These are phyloP conservation scores for Sphagnum tenellum DNA, from an alignment of 225 moss, liverwort and hornwort species.

Conservation along the genomic window DNA sequence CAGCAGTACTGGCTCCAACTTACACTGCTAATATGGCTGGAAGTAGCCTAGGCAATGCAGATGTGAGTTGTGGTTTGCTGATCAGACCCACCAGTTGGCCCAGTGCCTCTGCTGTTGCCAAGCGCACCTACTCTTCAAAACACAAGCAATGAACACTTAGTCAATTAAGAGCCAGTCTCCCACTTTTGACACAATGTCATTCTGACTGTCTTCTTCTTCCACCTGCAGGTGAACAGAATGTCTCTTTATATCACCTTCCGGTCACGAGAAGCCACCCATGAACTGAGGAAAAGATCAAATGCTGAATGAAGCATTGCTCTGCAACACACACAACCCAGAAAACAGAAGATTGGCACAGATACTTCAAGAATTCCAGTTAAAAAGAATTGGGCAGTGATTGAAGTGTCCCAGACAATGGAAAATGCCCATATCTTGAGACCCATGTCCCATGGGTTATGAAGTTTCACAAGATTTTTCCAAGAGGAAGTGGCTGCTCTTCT, in stretches of 20 bases:
- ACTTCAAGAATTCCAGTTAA: no score
- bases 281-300: slow-evolving; percentile 71
- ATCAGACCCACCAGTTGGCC: slow-evolving; percentile 73
- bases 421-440: no score
- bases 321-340: slow-evolving; percentile 8
- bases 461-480: no score
- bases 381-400: no score
- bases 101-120: slow-evolving; percentile 66
- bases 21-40: slow-evolving; percentile 82
- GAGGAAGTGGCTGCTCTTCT: slow-evolving; percentile 17
- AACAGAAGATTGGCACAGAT: no score
- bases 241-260: slow-evolving; percentile 22
- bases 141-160: neutral
- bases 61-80: slow-evolving; percentile 49
- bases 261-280: slow-evolving; percentile 71
- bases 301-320: slow-evolving; percentile 82
- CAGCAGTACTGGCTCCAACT: slow-evolving; percentile 1
- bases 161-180: no score
- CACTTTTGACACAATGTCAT: no score
- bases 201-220: no score
- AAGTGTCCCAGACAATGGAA: no score
- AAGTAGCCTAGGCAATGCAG: slow-evolving; percentile 75
- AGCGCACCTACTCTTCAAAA: slow-evolving; percentile 47
- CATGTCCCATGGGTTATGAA: no score
- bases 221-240: no score